Conservation (phyloP, 352 stramenopile genomes). For the Phytophthora kernoviae region DNA sequence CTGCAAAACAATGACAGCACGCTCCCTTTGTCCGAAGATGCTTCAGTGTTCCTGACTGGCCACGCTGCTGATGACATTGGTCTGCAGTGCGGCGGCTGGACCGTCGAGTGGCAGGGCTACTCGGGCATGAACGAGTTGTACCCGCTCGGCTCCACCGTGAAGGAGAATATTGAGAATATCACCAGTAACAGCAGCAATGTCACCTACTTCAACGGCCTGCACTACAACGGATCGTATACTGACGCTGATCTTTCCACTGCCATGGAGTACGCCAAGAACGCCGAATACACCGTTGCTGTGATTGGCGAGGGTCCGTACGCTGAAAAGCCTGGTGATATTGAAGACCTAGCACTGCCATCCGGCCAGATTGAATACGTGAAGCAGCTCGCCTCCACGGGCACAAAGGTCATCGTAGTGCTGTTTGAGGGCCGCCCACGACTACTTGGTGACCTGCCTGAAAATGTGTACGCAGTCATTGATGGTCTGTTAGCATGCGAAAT, state of each 20-base stretch:
- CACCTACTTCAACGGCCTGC: constrained; percentile 50
- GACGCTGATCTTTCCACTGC: constrained; percentile 21
- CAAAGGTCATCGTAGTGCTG: constrained; percentile 73
- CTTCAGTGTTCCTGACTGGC: constrained; percentile 27
- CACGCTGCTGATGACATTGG: constrained; percentile 56
- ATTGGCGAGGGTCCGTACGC: constrained; percentile 35
- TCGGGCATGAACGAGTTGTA: constrained; percentile 45
- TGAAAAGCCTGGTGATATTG: constrained; percentile 78
- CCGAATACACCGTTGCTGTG: constrained; percentile 26
- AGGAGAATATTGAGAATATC: constrained; percentile 37
- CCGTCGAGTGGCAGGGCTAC: constrained; percentile 74
- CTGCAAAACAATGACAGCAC: constrained; percentile 20
- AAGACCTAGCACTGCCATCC: constrained; percentile 35
- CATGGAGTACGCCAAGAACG: constrained; percentile 11
- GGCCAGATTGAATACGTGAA: constrained; percentile 67
- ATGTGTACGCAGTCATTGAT: constrained; percentile 70
- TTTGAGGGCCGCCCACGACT: constrained; percentile 71
- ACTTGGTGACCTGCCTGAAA: constrained; percentile 40
- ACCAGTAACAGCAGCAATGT: constrained; percentile 4
- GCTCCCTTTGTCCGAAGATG: constrained; percentile 6
- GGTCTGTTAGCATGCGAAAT: constrained; percentile 62
- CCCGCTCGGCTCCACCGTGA: constrained; percentile 48
- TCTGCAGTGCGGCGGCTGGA: constrained; percentile 69
- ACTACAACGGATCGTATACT: constrained; percentile 42
- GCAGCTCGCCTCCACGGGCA: constrained; percentile 49